A percentile compares a stretch with the other conserved stretches of the same genome.
Conservation (phyloP, 78 protist genomes). For the Guillardia theta region DNA sequence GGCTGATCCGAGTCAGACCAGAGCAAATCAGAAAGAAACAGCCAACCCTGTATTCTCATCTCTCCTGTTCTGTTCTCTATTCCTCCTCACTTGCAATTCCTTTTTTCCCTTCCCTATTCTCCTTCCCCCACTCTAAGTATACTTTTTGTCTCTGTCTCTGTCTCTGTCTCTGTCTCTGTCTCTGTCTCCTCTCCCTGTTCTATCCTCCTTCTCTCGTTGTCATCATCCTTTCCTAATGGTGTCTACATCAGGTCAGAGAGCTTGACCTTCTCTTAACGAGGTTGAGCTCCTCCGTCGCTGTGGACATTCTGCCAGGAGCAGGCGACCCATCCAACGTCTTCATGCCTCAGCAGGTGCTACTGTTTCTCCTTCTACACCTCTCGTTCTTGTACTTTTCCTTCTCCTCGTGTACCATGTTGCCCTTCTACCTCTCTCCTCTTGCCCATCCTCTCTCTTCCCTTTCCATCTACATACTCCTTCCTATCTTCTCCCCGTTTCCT, state of each 20-base stretch:
- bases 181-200: background rate
- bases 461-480: too few relatives aligned
- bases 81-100: background rate
- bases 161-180: background rate
- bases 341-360: background rate
- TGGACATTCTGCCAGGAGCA: background rate
- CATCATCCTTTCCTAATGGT: background rate
- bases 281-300: background rate
- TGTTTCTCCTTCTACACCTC: too few relatives aligned
- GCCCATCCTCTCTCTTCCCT: too few relatives aligned
- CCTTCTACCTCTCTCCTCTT: too few relatives aligned
- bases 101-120: background rate
- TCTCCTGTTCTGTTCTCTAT: background rate
- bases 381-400: too few relatives aligned
- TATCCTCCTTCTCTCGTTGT: background rate
- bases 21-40: too few relatives aligned
- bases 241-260: background rate
- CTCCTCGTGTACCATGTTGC: too few relatives aligned
- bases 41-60: too few relatives aligned
- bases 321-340: background rate
- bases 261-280: conserved; percentile 16
- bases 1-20: too few relatives aligned
- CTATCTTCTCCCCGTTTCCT: too few relatives aligned
- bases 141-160: background rate
- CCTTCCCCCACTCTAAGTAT: background rate